Base-by-base conservation (phyloP, 106 monocot species). In the Narthecium ossifragum region DNA sequence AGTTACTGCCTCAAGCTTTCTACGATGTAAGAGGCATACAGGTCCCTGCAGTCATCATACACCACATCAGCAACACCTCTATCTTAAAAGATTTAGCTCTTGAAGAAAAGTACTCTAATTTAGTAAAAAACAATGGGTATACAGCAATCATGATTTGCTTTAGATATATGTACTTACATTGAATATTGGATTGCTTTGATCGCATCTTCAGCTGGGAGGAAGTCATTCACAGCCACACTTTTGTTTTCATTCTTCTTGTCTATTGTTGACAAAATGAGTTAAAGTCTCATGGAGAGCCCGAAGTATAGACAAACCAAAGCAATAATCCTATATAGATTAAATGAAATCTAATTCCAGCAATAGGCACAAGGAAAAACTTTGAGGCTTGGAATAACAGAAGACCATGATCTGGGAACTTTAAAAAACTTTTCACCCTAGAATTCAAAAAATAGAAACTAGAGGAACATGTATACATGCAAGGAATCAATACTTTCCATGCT, bases 181-280 rank as follows among this genome's bases (percentile, higher is more conserved):
- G 85, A 86, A 31, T 81, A 74, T 40, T 86, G 40, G 53, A 86
- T 86, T 33, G 81, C 81, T 10, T 70, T 64, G 50, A 71, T 40
- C 6, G 81, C 85, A 66, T 74, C 77, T 32, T 71, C 80, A 23
- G 77, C 70, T 32, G 77, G 81, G 23, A 86, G 85, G 36, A 86
- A 86, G 33, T 80, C 85, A 36, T 86, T 70, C 45, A 86, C 85
- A 8, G 81, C 78, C 39, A 86, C 86, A 47, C 82, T 82, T 54
- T 86, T 86, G 82, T 86, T 86, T 53, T 86, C 86, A 34, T 86
- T 86, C 70, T 86, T 86, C 70, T 86, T 86, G 36, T 86, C 85
- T 86, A 50, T n/a, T n/a, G 60, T 56, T n/a, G 6, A 31, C 31
- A 0, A 2, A 7, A 31, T 0, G 20, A 37, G 41, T 22, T 17